Evolutionary conservation across 345 rosid genomes (phyloP).

Genomic region (Salix viminalis): DNA sequence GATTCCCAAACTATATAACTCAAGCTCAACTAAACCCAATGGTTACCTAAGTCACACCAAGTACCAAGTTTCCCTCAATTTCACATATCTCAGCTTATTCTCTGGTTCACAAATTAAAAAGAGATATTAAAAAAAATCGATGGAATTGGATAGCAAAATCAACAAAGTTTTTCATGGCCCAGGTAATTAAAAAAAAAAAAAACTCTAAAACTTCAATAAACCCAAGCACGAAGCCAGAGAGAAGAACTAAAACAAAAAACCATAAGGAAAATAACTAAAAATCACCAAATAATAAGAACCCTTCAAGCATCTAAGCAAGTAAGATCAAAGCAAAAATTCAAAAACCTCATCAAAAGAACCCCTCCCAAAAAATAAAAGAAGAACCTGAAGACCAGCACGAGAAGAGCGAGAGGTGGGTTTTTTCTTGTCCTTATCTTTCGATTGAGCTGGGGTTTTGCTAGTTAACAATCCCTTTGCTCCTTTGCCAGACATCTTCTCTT

Average conservation of each 20-base stretch:
- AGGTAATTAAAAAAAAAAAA: neutral
- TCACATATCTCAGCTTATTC: neutral
- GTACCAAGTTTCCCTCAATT: neutral
- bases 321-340: neutral
- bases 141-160: neutral
- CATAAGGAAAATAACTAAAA: neutral
- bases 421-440: neutral
- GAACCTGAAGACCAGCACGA: neutral
- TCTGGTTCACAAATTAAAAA: neutral
- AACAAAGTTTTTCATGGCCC: neutral
- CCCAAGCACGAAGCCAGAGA: neutral
- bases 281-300: neutral
- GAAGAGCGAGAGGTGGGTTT: neutral
- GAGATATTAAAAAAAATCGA: neutral
- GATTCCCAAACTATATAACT: neutral
- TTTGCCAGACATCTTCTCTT: constrained; percentile 13
- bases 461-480: constrained; percentile 7
- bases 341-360: neutral
- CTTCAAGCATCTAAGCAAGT: neutral
- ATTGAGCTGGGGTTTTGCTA: constrained; percentile 13
- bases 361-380: neutral
- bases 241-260: neutral
- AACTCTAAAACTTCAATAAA: neutral
- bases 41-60: neutral
- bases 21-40: neutral